Base-by-base conservation (phyloP, 495 filamentous ascomycete species). In the Neurospora intermedia region DNA sequence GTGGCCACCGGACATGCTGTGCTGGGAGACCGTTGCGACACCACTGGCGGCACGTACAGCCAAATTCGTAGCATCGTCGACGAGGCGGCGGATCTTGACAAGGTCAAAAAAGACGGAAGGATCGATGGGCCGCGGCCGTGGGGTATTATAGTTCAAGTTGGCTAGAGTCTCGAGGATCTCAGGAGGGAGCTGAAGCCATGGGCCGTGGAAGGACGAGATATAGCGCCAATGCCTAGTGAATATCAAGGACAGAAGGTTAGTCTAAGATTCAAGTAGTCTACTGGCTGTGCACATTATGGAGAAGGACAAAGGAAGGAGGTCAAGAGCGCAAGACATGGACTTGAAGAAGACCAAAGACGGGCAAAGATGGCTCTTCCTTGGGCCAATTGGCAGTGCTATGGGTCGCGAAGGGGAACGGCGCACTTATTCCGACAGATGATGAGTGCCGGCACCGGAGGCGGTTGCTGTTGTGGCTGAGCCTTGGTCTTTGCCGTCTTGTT, bases 151-250 rank as follows among this genome's bases (percentile, higher is more conserved):
- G 81, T 94, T 94, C 78, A 85, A 89, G 79, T 92, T 88, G 16
- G 92, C 92, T 62, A 94, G 87, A 16, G 87, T 89, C 77, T 93
- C 91, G 80, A 94, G 89, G 71, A 93, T 86, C 81, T 94, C 92
- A 74, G 88, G 88, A n/a, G 92, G 91, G 41, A 94, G 83, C 80
- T 94, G 92, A n/a, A 94, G 88, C 92, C 92, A 94, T 74, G 91
- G 91, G 18, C 92, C 92, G 79, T 94, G 92, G 76, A 92, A 94
- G 69, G 91, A 89, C 23, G 91, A 93, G 71, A 94, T 94, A 78
- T 93, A 92, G 59, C 89, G 87, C 91, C 91, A 94, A 82, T 94
- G 91, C 76, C 91, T 94, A 41, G 54, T 66, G 18, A 27, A 35
- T 66, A 35, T 35, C 27, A 38, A 66, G 23, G 15, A 66, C 27